A percentile compares a stretch with the other conserved stretches of the same genome.
These are phyloP conservation scores for Harrya chromipes DNA, from an alignment of 768 basidiomycete genomes.

Conservation along the genomic window DNA sequence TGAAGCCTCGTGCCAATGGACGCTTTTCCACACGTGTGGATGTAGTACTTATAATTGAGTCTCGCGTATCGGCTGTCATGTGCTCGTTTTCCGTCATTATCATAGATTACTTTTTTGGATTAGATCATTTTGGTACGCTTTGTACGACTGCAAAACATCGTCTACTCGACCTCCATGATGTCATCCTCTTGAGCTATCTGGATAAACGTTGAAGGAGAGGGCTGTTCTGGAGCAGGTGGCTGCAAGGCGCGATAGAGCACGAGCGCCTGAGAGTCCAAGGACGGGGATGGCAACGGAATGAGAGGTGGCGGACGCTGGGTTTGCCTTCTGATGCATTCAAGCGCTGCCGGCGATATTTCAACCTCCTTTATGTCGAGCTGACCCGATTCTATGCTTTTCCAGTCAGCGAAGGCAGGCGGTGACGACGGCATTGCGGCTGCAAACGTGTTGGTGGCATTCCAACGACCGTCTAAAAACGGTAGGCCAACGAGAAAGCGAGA, in stretches of 20 bases:
- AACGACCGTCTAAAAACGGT: neutral
- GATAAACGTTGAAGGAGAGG: neutral
- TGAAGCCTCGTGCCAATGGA: conserved; percentile 3
- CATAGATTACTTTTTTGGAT: conserved; percentile 28
- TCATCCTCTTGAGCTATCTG: conserved; percentile 30
- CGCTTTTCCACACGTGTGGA: conserved; percentile 1
- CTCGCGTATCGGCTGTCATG: conserved; percentile 19
- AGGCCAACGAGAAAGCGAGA: conserved; percentile 2
- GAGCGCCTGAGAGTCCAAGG: conserved; percentile 40
- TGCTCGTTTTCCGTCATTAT: conserved; percentile 18
- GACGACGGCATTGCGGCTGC: conserved; percentile 33
- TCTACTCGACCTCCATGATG: conserved; percentile 54
- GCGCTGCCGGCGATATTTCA: conserved; percentile 43
- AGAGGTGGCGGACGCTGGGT: conserved; percentile 21
- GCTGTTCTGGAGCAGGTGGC: conserved; percentile 18
- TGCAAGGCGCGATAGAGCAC: conserved; percentile 50
- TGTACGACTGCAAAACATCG: conserved; percentile 13
- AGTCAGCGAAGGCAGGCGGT: neutral
- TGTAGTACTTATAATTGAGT: conserved; percentile 10
- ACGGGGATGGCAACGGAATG: conserved; percentile 14
- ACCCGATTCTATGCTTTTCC: conserved; percentile 27
- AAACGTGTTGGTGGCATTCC: neutral
- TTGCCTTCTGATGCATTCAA: conserved; percentile 43
- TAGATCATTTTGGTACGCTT: conserved; percentile 24
- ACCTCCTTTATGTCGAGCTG: conserved; percentile 25